A percentile compares a stretch with the other conserved stretches of the same genome.
Evolutionary conservation across 176 grass and related monocot species (phyloP).

Genomic region (Oryza meridionalis): DNA sequence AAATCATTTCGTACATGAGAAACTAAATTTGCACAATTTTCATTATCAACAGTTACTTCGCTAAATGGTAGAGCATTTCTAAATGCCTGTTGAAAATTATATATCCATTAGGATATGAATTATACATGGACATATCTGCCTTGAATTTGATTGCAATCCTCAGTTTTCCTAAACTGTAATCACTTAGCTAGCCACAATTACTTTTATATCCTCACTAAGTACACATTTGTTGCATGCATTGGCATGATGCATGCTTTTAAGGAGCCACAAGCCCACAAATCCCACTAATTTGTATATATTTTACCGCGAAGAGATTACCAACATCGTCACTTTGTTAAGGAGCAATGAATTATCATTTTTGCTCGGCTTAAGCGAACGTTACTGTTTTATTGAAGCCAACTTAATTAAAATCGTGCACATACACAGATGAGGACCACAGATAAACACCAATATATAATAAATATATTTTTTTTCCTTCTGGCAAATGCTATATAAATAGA

Average conservation of each 20-base stretch:
- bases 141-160: slow-evolving; percentile 5
- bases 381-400: neutral
- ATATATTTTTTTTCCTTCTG: neutral
- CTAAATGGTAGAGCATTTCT: neutral
- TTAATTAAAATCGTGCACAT: neutral
- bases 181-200: neutral
- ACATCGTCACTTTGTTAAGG: neutral
- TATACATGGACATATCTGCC: neutral
- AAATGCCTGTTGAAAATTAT: neutral
- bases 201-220: neutral
- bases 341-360: slow-evolving; percentile 1
- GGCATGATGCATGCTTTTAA: neutral
- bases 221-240: neutral
- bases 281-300: neutral
- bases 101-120: neutral
- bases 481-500: slow-evolving; percentile 17
- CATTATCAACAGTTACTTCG: neutral
- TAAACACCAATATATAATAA: neutral
- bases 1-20: neutral
- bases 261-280: neutral
- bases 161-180: neutral
- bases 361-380: neutral
- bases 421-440: neutral
- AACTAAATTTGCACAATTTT: neutral
- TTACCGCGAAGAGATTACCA: neutral